Percentiles rank a stretch among this genome's conserved stretches.
phyloP scores from a whole-genome alignment of 2,329 filamentous ascomycete species.

The Trichoderma citrinoviride region DNA sequence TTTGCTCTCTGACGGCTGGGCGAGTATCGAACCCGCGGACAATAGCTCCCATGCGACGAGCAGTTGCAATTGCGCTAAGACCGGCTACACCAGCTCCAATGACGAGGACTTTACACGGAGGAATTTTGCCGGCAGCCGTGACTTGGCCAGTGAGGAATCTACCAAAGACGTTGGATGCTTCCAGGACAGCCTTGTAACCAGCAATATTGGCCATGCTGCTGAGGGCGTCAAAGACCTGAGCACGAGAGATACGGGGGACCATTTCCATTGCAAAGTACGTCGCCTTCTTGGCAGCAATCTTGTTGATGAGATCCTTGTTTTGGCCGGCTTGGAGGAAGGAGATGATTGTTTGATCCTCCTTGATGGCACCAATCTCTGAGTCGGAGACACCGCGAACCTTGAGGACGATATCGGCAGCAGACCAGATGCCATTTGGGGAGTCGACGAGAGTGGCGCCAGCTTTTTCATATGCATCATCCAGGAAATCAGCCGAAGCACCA shows the following conservation, averaged over 20 bases:
- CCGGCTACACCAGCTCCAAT: conserved; percentile 90
- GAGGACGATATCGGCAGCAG: conserved; percentile 72
- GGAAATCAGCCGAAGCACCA: conserved; percentile 73
- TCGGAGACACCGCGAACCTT: conserved; percentile 76
- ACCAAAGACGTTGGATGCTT: conserved; percentile 86
- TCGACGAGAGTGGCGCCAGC: conserved; percentile 78
- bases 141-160: conserved; percentile 86
- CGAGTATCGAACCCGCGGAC: conserved; percentile 91
- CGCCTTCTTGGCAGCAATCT: conserved; percentile 65
- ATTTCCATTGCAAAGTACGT: conserved; percentile 90
- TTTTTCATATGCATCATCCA: conserved; percentile 71
- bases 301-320: conserved; percentile 72
- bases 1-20: conserved; percentile 81
- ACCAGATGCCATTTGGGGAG: conserved; percentile 65
- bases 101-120: conserved; percentile 84
- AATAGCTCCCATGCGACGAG: conserved; percentile 81
- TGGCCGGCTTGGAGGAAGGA: conserved; percentile 81
- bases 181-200: conserved; percentile 86
- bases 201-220: conserved; percentile 95
- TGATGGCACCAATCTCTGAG: conserved; percentile 66
- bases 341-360: conserved; percentile 69
- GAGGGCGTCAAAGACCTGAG: conserved; percentile 83
- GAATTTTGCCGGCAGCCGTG: conserved; percentile 86
- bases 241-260: conserved; percentile 84
- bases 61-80: conserved; percentile 82